A percentile compares a stretch with the other conserved stretches of the same genome.
These are phyloP conservation scores for Naganishia antarctica DNA, from an alignment of 768 basidiomycete species.

Conservation along the genomic window DNA sequence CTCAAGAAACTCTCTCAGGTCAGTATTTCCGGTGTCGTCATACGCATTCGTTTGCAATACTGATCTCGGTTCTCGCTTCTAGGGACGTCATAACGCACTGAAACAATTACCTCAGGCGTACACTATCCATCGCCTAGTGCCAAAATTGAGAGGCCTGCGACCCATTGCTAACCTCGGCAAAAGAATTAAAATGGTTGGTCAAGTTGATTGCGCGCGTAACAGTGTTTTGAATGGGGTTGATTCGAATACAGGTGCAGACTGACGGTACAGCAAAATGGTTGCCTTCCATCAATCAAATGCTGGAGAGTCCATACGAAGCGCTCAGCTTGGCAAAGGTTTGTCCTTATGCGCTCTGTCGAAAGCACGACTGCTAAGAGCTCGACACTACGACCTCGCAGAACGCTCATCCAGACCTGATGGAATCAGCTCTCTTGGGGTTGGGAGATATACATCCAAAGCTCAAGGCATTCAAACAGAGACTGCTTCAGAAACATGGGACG, in stretches of 20 bases:
- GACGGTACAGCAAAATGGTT: conserved; percentile 32
- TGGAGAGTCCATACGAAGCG: conserved; percentile 79
- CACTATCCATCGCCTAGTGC: conserved; percentile 64
- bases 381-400: conserved; percentile 52
- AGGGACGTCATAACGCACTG: conserved; percentile 24
- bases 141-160: conserved; percentile 89
- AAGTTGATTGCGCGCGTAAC: not conserved
- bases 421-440: conserved; percentile 74
- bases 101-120: not conserved
- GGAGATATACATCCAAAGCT: conserved; percentile 75
- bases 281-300: conserved; percentile 78
- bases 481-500: conserved; percentile 52
- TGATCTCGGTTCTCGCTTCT: not conserved
- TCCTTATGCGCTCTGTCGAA: not conserved
- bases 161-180: conserved; percentile 78
- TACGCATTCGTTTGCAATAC: not conserved
- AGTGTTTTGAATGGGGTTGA: not conserved
- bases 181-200: conserved; percentile 11
- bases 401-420: conserved; percentile 61
- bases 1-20: conserved; percentile 71
- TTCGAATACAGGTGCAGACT: conserved; percentile 14
- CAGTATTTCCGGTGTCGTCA: conserved; percentile 24
- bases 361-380: not conserved
- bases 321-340: conserved; percentile 79
- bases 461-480: conserved; percentile 61